Base-by-base conservation (phyloP, 805 yeast genomes). In the Maudiozyma serrabonitensis region DNA sequence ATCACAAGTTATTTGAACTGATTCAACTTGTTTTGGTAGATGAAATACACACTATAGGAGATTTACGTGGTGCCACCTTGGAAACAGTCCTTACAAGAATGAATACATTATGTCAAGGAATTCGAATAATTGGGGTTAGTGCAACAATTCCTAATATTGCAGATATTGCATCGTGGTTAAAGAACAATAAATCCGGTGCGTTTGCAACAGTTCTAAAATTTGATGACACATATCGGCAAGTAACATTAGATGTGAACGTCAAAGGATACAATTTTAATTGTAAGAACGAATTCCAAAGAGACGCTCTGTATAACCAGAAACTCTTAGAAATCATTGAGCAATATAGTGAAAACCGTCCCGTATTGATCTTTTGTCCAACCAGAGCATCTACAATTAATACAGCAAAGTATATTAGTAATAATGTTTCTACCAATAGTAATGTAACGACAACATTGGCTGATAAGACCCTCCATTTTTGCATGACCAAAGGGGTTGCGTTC, bases 71-170 rank as follows among this genome's bases (percentile, higher is more conserved):
- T 1, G 69, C 80, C 1, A 69, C 73, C 2, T 56, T 76, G 37
- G 81, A 76, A 53, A 78, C 71, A 1, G 74, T 74, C 3, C 57
- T 71, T 1, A 73, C 79, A 0, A 63, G 80, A 54, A 73, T 75
- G 78, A 75, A 71, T 50, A 61, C 63, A 26, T 55, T 71, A 50
- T 66, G 72, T 32, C 41, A 50, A 1, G 47, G 56, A 32, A 53
- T 75, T n/a, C 62, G 80, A 49, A 65, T 76, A 18, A 57, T 76
- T 19, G 77, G 76, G 0, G 60, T 74, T 1, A 75, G 82, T 32
- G 82, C 82, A 0, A 76, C 81, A 0, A 72, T 78, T 13, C 78
- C 80, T 2, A 78, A 78, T 50, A 70, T 75, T 8, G 61, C 64
- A 4, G 82, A 78, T 52, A 58, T 78, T 2, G 69, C 80, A 0